These are phyloP conservation scores for Collybiopsis luxurians DNA, from an alignment of 768 basidiomycete genomes.

Conservation along the genomic window DNA sequence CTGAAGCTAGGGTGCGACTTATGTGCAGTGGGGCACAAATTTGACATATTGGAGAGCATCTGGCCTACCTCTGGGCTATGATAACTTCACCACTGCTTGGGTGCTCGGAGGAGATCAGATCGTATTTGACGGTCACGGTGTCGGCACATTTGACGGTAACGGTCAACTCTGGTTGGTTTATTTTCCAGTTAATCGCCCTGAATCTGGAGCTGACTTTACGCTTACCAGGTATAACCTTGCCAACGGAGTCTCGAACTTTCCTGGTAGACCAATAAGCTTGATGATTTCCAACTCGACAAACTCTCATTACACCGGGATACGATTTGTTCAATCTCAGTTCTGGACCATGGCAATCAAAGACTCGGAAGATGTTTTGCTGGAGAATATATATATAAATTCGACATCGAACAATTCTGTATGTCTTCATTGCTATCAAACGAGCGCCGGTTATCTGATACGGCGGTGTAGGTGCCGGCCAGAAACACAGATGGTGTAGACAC, in stretches of 20 bases:
- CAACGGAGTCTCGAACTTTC: constrained; percentile 33
- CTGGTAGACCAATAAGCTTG: constrained; percentile 34
- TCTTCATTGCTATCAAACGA: neutral
- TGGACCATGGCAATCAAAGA: constrained; percentile 37
- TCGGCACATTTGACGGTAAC: constrained; percentile 38
- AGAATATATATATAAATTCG: constrained; percentile 37
- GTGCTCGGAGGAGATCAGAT: constrained; percentile 31
- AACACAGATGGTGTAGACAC: constrained; percentile 39
- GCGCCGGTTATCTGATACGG: neutral
- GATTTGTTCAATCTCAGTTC: constrained; percentile 39
- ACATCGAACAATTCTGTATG: constrained; percentile 29
- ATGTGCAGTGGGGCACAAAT: constrained; percentile 29
- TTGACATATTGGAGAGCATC: constrained; percentile 36
- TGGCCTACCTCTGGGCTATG: constrained; percentile 30
- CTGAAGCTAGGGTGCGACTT: too few relatives aligned
- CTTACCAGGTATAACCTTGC: constrained; percentile 34
- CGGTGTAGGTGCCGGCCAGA: constrained; percentile 22
- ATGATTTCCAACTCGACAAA: constrained; percentile 33
- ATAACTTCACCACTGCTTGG: constrained; percentile 35
- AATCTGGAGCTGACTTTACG: neutral
- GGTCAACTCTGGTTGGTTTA: constrained; percentile 34
- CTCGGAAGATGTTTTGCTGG: constrained; percentile 32
- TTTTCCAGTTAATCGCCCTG: neutral
- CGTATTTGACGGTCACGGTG: constrained; percentile 26
- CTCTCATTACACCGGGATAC: constrained; percentile 31